Conservation (phyloP, 2,329 filamentous ascomycete genomes). For the Verticillium dahliae region DNA sequence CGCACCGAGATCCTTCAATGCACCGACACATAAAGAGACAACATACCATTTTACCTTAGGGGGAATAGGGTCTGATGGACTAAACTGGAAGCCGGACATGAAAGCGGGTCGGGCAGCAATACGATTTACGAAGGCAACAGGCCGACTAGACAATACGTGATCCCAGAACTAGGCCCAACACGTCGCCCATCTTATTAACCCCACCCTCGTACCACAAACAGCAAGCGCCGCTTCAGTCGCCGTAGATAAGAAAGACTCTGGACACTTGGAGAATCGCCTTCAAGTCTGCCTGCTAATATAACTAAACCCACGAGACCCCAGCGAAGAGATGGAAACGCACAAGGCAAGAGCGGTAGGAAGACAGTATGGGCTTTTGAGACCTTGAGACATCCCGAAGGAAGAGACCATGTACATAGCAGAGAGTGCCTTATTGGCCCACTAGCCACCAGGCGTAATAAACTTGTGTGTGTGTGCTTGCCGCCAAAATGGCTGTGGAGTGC, state of each 20-base stretch:
- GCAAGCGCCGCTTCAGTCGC: constrained; percentile 9
- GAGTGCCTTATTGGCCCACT: too few relatives aligned
- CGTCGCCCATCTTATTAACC: constrained; percentile 6
- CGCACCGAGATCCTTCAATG: neutral
- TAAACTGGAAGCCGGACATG: constrained; percentile 20
- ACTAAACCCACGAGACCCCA: too few relatives aligned
- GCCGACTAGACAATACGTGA: constrained; percentile 11
- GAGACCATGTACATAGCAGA: too few relatives aligned
- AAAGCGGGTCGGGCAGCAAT: constrained; percentile 19
- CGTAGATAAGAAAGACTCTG: constrained; percentile 10
- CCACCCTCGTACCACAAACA: neutral
- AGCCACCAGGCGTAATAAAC: too few relatives aligned
- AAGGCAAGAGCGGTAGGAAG: too few relatives aligned
- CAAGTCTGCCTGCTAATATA: too few relatives aligned
- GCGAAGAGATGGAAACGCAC: too few relatives aligned
- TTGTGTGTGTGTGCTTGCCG: too few relatives aligned
- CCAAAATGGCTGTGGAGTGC: constrained; percentile 70
- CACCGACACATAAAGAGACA: neutral
- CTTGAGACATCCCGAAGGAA: too few relatives aligned
- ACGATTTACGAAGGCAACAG: constrained; percentile 20
- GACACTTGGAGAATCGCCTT: constrained; percentile 14
- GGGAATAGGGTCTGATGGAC: constrained; percentile 8
- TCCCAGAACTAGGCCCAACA: neutral
- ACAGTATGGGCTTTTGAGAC: too few relatives aligned
- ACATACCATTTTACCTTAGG: neutral